Evolutionary conservation across 768 basidiomycete species (phyloP), one percentile per base, ranked within the genome.

Genomic region (Lentinus tigrinus): DNA sequence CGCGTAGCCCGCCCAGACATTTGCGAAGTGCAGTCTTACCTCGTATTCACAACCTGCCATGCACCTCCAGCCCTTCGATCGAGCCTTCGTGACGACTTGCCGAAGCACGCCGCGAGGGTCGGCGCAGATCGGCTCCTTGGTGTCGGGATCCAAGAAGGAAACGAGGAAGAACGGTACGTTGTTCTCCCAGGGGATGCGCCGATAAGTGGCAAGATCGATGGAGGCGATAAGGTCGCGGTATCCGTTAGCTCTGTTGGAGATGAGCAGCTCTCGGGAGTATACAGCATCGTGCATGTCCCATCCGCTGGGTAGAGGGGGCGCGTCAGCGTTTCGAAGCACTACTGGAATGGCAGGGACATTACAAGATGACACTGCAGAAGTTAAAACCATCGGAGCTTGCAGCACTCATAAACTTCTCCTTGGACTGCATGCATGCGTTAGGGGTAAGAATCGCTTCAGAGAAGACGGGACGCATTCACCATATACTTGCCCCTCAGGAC

Each of bases 311-410:
- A n/a, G n/a, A n/a, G n/a, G n/a, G n/a, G n/a, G n/a, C n/a, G n/a
- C n/a, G n/a, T n/a, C n/a, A n/a, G n/a, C n/a, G n/a, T n/a, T n/a
- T n/a, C n/a, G n/a, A n/a, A n/a, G n/a, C n/a, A n/a, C n/a, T n/a
- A n/a, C n/a, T n/a, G n/a, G n/a, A n/a, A n/a, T n/a, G n/a, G n/a
- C n/a, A n/a, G n/a, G n/a, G n/a, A n/a, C n/a, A n/a, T n/a, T 58
- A 91, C 92, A 95, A 98, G 56, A 95, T 85, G 47, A 95, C 90
- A 65, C 89, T 92, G 75, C 93, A 96, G 75, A 95, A 97, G 5
- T 93, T 93, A 70, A 97, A 96, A 0, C 93, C 93, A 61, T 87
- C 85, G 0, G 87, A 82, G 49, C 86, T 82, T 8, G 80, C 90
- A 0, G 92, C 89, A 48, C 85, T 85, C 34, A 97, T 69, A 70